Evolutionary conservation across 2,329 filamentous ascomycete genomes (phyloP), one percentile per base, ranked within the genome.

Genomic region (Macrophomina pseudophaseolina): DNA sequence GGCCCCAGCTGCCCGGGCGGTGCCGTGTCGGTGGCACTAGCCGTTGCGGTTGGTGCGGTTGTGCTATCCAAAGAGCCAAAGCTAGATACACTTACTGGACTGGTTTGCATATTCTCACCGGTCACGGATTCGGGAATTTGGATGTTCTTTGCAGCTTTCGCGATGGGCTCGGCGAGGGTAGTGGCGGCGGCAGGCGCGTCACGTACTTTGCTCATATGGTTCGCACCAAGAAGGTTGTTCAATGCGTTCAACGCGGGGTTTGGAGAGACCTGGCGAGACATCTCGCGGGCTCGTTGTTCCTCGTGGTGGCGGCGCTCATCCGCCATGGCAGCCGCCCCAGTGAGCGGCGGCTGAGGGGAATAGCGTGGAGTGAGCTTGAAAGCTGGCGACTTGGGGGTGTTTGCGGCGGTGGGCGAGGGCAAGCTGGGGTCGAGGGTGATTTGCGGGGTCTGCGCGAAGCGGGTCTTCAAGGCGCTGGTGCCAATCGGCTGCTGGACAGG

Each of bases 51-150:
- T 14, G 78, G 76, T 62, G 76, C 80, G 38, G 79, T 76, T 16
- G 79, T 76, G 64, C 80, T 82, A 52, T 88, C 85, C 16, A 80
- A 74, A 32, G 85, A 83, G 51, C 81, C 84, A 71, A 86, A 85
- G 69, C 84, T 85, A 9, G 82, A 83, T 64, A 85, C 75, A 72
- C 84, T 87, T 49, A 82, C 80, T 6, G 85, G 81, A 71, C 83
- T 86, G 40, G 82, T 81, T 71, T 87, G 84, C 68, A 83, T 78
- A 68, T 75, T 78, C 48, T 83, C 82, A 64, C 77, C 80, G 16
- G 76, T 77, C 64, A 77, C 73, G 35, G 71, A 72, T 46, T 85
- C 82, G 28, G 83, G 80, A 9, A 86, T 82, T 35, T 81, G 80
- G 67, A 85, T 80, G 56, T 80, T 79, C 71, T 84, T 82, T 5